Percentiles rank a stretch among this genome's conserved stretches.
These are phyloP conservation scores for Desmodesmus armatus DNA, from an alignment of 139 green algal species.

Conservation along the genomic window DNA sequence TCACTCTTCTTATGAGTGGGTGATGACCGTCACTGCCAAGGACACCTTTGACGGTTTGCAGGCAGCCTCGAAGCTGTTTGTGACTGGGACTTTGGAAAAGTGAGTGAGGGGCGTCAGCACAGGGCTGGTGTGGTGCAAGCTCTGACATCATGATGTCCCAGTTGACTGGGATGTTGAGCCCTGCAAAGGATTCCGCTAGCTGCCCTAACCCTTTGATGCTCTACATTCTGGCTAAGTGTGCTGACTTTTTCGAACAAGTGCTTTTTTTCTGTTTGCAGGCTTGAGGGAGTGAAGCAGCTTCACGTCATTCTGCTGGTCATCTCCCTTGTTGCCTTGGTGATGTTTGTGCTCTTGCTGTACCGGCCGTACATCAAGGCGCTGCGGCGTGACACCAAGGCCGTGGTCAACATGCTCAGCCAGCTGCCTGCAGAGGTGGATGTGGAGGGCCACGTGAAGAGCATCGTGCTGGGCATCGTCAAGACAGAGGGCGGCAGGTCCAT, in stretches of 20 bases:
- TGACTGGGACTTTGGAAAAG: background rate
- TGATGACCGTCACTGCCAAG: too few species aligned
- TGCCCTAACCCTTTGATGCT: background rate
- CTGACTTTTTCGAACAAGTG: background rate
- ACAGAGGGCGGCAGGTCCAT: background rate
- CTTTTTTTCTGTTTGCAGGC: background rate
- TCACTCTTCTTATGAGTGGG: too few species aligned
- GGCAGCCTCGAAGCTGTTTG: slow-evolving; percentile 2
- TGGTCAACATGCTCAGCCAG: slow-evolving; percentile 52
- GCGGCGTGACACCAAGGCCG: slow-evolving; percentile 39
- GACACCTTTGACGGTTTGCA: slow-evolving; percentile 9
- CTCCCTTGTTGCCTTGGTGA: slow-evolving; percentile 1
- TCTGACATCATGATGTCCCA: background rate
- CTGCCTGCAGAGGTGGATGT: slow-evolving; percentile 53
- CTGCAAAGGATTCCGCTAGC: background rate
- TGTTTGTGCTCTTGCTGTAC: slow-evolving; percentile 5
- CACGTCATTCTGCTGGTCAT: slow-evolving; percentile 41
- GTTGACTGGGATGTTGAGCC: background rate
- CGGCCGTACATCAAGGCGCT: slow-evolving; percentile 5
- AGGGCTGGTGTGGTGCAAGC: background rate
- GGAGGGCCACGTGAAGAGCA: slow-evolving; percentile 42
- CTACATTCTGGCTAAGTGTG: background rate
- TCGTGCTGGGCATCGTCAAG: slow-evolving; percentile 36
- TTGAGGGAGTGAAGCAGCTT: slow-evolving; percentile 21
- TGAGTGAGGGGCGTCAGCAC: background rate